Evolutionary conservation across 306 rosid species (phyloP), one percentile per base, ranked within the genome.

Genomic region (Medicago ruthenica): DNA sequence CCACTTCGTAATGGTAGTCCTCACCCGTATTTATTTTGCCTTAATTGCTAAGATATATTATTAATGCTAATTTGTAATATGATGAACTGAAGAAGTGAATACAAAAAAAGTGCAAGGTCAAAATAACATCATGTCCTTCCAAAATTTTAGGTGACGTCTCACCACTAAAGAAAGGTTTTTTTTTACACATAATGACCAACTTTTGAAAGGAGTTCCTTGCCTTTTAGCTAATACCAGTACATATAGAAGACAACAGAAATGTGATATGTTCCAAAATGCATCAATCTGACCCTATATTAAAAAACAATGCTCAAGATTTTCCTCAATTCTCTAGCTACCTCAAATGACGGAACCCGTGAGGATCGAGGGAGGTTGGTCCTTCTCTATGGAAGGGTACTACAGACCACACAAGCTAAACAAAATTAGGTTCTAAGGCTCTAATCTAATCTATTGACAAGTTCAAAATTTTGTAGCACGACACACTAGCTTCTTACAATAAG

Each of bases 321-420:
- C 42, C 24, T 16, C 9, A 24, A 41, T 57, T 8, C 45, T 39
- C 34, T 42, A 11, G 18, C 13, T 18, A 59, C 41, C 41, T 14
- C n/a, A 59, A 70, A 71, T 14, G 44, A 16, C 4, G 34, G 10
- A 66, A 41, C 51, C 71, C 5, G 34, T 40, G 16, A 2, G 36
- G 53, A 14, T 37, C 0, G 69, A 63, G 45, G 69, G 61, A 55
- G 61, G 62, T 59, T 14, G 13, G 20, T 22, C 70, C 47, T 42
- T 70, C 71, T 70, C 45, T 20, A 22, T 10, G 36, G 45, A 37
- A 20, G 66, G 18, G 81, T 3, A 27, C 31, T 27, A 27, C 31
- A 27, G 31, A 27, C 31, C 31, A 27, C 4, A 27, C 31, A 27
- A 27, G 31, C 31, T 27, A 27, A 27, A 20, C 18, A 48, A 48